Evolutionary conservation across 352 stramenopile genomes (phyloP), one percentile per base, ranked within the genome.

Genomic region (Phytophthora fragariae): DNA sequence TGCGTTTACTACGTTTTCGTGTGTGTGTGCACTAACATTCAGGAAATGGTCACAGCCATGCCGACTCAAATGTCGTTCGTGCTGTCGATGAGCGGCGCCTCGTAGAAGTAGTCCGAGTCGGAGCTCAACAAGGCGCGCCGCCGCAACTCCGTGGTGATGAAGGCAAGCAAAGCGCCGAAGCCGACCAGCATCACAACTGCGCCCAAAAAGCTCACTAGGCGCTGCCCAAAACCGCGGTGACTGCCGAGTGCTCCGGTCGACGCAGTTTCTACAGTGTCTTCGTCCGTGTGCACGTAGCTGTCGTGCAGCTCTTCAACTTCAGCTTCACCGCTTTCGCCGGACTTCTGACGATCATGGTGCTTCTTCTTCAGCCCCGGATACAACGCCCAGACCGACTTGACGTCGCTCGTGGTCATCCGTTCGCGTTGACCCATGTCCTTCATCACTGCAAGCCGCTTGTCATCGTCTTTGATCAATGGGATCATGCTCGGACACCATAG

Each of bases 361-460:
- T 88, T 72, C 56, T 81, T 86, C 55, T 77, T 76, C 15, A 95
- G 77, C 21, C 54, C 58, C 41, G 89, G 89, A 65, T 96, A 95
- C 9, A 96, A 64, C 2, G 66, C 68, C 88, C 86, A 94, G 15
- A 95, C 84, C 6, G 85, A 85, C 61, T 94, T 85, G 68, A 95
- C 88, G 56, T 95, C 89, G 19, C 81, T 88, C 10, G 85, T 80
- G 10, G 86, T 83, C 64, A 96, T 76, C 33, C 87, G 63, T 44
- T 93, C 84, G 37, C 89, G 87, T 73, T 96, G 88, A 1, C 89
- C 86, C 88, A 96, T 96, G 35, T 73, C 72, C 10, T 65, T 75
- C 65, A 95, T 83, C 55, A 94, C 83, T 33, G 62, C 72, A 5
- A 84, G 57, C 17, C 89, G 86, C 46, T 92, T 78, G 27, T 72